A percentile compares a stretch with the other conserved stretches of the same genome.
phyloP scores from a whole-genome alignment of 108 stramenopile species.

The Discostella stelligeroides region DNA sequence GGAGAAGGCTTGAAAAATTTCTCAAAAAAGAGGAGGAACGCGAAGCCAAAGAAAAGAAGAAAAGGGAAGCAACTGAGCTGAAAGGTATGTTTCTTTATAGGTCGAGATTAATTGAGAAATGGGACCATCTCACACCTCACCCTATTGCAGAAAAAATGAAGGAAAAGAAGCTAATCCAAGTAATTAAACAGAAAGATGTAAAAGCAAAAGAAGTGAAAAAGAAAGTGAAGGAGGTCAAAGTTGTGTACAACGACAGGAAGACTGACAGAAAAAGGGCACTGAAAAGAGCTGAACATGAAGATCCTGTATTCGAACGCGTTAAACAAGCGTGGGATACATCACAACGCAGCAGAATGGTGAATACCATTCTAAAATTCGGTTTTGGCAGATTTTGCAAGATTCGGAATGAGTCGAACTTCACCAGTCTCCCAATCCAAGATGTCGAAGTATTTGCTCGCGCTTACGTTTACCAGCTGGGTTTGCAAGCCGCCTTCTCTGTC shows the following conservation, averaged over 20 bases:
- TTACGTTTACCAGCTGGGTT: conserved; percentile 74
- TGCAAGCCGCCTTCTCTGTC: conserved; percentile 71
- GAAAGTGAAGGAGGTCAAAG: conserved; percentile 46
- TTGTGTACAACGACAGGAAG: conserved; percentile 57
- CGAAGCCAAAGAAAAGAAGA: conserved; percentile 65
- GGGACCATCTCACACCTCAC: too few species aligned
- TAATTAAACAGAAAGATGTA: conserved; percentile 22
- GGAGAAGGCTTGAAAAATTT: conserved; percentile 59
- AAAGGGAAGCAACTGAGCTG: conserved; percentile 46
- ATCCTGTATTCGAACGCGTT: conserved; percentile 75
- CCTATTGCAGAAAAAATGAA: conserved; percentile 23
- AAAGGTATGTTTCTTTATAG: conserved; percentile 25
- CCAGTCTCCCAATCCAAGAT: conserved; percentile 80
- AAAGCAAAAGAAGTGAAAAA: conserved; percentile 42
- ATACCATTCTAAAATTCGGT: conserved; percentile 75
- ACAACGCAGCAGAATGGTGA: conserved; percentile 67
- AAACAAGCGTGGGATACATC: conserved; percentile 87
- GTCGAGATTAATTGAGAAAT: conserved; percentile 3
- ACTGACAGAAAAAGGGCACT: conserved; percentile 62
- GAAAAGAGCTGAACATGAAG: conserved; percentile 68
- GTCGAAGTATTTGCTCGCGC: conserved; percentile 74
- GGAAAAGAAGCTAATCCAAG: conserved; percentile 36
- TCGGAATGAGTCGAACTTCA: conserved; percentile 75
- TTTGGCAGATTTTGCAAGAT: conserved; percentile 83
- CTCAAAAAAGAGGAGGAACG: conserved; percentile 53